phyloP scores from a whole-genome alignment of 2,329 filamentous ascomycete genomes.

The Aspergillus transmontanensis region DNA sequence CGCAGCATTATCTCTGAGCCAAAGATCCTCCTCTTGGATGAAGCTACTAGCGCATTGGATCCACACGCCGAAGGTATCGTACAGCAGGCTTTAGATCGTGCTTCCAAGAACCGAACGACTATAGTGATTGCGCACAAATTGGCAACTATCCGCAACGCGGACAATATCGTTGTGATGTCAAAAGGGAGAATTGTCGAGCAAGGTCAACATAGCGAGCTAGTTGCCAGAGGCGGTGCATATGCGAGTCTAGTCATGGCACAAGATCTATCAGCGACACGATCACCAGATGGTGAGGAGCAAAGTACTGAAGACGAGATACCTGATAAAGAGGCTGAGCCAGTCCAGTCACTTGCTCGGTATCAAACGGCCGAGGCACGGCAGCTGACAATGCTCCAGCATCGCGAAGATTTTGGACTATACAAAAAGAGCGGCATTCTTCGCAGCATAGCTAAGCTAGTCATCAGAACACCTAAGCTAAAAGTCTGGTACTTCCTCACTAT shows the following conservation, averaged over 20 bases:
- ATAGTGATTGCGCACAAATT: slow-evolving; percentile 48
- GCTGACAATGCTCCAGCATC: neutral
- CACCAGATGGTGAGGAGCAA: neutral
- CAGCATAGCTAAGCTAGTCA: neutral
- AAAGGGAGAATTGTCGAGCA: slow-evolving; percentile 46
- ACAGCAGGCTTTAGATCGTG: slow-evolving; percentile 76
- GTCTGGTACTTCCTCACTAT: neutral
- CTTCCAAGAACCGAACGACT: slow-evolving; percentile 56
- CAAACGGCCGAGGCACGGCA: neutral
- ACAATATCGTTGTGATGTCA: slow-evolving; percentile 49
- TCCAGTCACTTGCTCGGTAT: neutral
- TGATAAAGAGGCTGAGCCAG: neutral
- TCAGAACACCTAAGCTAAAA: neutral
- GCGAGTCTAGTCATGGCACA: slow-evolving; percentile 49
- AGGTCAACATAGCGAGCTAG: slow-evolving; percentile 44
- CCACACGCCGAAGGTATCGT: slow-evolving; percentile 84
- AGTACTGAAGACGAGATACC: neutral
- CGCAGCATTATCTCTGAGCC: slow-evolving; percentile 78
- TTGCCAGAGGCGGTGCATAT: slow-evolving; percentile 41
- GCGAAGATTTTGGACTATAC: neutral
- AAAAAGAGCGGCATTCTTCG: neutral
- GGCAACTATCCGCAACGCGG: slow-evolving; percentile 44
- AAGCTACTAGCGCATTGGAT: slow-evolving; percentile 85
- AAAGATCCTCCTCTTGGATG: slow-evolving; percentile 81
- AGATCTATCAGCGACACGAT: slow-evolving; percentile 36